Conservation (phyloP, 805 yeast species). For the Maudiozyma saulgeensis region DNA sequence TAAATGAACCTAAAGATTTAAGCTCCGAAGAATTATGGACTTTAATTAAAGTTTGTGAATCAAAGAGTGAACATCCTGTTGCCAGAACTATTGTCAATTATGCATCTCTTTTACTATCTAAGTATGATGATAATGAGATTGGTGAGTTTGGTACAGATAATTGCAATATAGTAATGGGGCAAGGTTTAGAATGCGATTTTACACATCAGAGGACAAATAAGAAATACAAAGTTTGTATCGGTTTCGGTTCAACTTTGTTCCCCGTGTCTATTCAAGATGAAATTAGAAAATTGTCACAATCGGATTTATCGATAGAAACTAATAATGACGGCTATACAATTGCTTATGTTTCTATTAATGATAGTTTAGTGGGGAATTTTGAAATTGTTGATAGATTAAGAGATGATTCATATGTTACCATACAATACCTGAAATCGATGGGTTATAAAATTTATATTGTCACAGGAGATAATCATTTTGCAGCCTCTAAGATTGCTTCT, state of each 20-base stretch:
- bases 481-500: slow-evolving; percentile 56
- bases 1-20: background rate
- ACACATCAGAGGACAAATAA: slow-evolving; percentile 6
- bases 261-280: slow-evolving; percentile 4
- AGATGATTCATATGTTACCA: slow-evolving; percentile 51
- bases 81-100: slow-evolving; percentile 15
- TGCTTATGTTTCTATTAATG: slow-evolving; percentile 52
- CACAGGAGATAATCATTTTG: slow-evolving; percentile 69
- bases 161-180: slow-evolving; percentile 30
- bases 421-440: slow-evolving; percentile 41
- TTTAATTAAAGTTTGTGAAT: slow-evolving; percentile 3
- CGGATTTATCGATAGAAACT: slow-evolving; percentile 13
- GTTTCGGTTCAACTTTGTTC: slow-evolving; percentile 38
- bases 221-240: slow-evolving; percentile 37
- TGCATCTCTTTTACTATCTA: background rate
- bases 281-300: slow-evolving; percentile 10
- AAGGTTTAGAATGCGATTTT: slow-evolving; percentile 27
- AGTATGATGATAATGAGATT: background rate
- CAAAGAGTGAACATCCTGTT: slow-evolving; percentile 5
- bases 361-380: slow-evolving; percentile 50
- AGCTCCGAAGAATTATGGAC: slow-evolving; percentile 7
- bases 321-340: slow-evolving; percentile 33
- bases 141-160: slow-evolving; percentile 4
- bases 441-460: slow-evolving; percentile 71
- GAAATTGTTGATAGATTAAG: slow-evolving; percentile 62